A percentile compares a stretch with the other conserved stretches of the same genome.
Conservation (phyloP, 306 rosid species). For the Castanea crenata region DNA sequence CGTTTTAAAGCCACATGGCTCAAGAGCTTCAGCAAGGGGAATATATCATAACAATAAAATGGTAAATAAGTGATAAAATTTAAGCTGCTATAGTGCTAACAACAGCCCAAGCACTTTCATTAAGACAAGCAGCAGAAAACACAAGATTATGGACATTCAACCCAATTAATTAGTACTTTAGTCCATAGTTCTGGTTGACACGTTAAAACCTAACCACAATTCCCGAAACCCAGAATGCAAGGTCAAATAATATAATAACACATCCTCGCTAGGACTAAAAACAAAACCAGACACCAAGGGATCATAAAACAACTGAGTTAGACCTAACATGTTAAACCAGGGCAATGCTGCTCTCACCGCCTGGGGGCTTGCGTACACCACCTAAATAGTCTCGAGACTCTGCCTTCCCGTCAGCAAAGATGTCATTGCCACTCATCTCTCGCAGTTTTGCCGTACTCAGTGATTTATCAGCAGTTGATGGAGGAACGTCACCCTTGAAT, state of each 20-base stretch:
- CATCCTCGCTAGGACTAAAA: constrained; percentile 48
- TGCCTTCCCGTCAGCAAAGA: constrained; percentile 94
- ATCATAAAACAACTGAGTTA: constrained; percentile 46
- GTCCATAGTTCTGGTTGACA: constrained; percentile 52
- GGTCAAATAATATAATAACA: constrained; percentile 75
- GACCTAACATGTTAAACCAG: constrained; percentile 78
- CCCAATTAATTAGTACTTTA: constrained; percentile 81
- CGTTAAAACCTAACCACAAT: constrained; percentile 68
- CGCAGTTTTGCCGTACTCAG: constrained; percentile 78
- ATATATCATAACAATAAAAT: no score
- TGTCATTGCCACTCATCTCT: constrained; percentile 91
- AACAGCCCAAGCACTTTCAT: constrained; percentile 61
- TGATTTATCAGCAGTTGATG: constrained; percentile 75
- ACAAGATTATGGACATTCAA: constrained; percentile 72
- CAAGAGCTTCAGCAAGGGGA: no score
- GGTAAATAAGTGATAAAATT: background rate
- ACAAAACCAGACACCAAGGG: constrained; percentile 50
- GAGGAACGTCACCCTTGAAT: constrained; percentile 73
- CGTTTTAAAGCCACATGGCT: background rate
- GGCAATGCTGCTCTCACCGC: constrained; percentile 98
- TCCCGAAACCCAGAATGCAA: constrained; percentile 68
- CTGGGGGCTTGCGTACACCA: constrained; percentile 97
- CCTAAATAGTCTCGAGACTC: constrained; percentile 92
- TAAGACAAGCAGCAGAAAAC: constrained; percentile 41
- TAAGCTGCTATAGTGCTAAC: constrained; percentile 14